A percentile compares a stretch with the other conserved stretches of the same genome.
phyloP scores from a whole-genome alignment of 2,329 filamentous ascomycete genomes.

The Ilyonectria destructans region DNA sequence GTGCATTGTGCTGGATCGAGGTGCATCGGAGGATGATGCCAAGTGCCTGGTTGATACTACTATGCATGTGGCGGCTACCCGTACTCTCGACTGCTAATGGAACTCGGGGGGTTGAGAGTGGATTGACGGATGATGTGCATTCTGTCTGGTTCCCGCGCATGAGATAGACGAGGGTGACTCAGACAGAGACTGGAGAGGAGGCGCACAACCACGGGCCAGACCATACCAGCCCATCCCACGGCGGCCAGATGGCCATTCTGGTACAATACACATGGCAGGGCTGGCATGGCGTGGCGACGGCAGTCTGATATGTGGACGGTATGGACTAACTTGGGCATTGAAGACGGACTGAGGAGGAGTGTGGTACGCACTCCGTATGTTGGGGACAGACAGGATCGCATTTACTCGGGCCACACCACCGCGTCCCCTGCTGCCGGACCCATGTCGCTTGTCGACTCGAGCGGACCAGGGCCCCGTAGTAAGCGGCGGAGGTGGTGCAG shows the following conservation, averaged over 20 bases:
- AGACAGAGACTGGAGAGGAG: slow-evolving; percentile 30
- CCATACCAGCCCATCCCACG: slow-evolving; percentile 32
- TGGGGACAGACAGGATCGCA: not conserved
- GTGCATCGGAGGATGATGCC: slow-evolving; percentile 1
- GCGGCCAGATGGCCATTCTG: slow-evolving; percentile 21
- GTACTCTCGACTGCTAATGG: slow-evolving; percentile 3
- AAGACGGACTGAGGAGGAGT: not conserved
- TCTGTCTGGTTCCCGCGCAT: slow-evolving; percentile 33
- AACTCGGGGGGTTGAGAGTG: not conserved
- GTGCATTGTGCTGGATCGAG: slow-evolving; percentile 9
- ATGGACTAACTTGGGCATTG: slow-evolving; percentile 1
- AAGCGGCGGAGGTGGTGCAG: slow-evolving; percentile 29
- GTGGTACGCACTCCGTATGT: not conserved
- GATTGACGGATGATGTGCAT: slow-evolving; percentile 38
- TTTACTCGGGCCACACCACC: slow-evolving; percentile 24
- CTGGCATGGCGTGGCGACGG: slow-evolving; percentile 18
- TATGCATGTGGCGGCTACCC: slow-evolving; percentile 1
- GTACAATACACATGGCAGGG: slow-evolving; percentile 17
- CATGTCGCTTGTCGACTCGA: slow-evolving; percentile 30
- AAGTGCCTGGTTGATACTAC: not conserved
- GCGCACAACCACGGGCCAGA: slow-evolving; percentile 8
- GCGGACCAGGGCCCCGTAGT: slow-evolving; percentile 29
- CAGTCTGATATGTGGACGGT: slow-evolving; percentile 11
- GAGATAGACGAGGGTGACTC: slow-evolving; percentile 47
- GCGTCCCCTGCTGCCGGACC: slow-evolving; percentile 15